Evolutionary conservation across 2,329 filamentous ascomycete genomes (phyloP), one percentile per base, ranked within the genome.

Genomic region (Monosporascus sp.): DNA sequence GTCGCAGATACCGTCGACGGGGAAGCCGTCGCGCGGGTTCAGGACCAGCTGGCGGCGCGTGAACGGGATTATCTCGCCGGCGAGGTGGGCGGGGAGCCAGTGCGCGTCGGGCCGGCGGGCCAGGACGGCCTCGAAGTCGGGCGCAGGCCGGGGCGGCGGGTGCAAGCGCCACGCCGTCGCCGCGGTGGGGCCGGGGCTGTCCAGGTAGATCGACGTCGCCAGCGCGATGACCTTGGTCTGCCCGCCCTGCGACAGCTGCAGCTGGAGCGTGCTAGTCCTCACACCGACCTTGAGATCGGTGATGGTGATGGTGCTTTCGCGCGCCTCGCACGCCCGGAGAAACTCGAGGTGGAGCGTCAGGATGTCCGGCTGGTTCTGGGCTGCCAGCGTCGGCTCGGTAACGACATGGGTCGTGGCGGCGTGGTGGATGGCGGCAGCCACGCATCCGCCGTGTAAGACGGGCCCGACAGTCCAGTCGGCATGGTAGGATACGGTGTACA

Each of bases 331-430:
- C 0, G 53, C 9, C 3, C 60, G 58, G 3, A 68, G 58, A 41
- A 63, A 67, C 17, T 66, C 59, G 43, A 66, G 5, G 46, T 67
- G 63, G 3, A 67, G 45, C 9, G 52, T 65, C 1, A 64, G 44
- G 4, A 66, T 48, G 37, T 66, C 57, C 1, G 64, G 59, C 44
- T 66, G 65, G 24, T 63, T 58, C 37, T 18, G 46, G 7, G 51
- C 48, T 3, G 20, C 46, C 1, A 59, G 53, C 18, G 17, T 18
- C 2, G 50, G 49, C 3, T 63, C 52, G 1, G 52, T 56, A 1
- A 17, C 22, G n/a, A 65, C 54, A 48, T 67, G 60, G 8, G 58
- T 62, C 6, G 39, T 37, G 24, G 58, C 58, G 20, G 60, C 54
- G 39, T 52, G 50, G 44, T 66, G 58, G 6, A 67, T 58, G 15